Evolutionary conservation across 352 stramenopile genomes (phyloP), one percentile per base, ranked within the genome.

Genomic region (Phytophthora boehmeriae): DNA sequence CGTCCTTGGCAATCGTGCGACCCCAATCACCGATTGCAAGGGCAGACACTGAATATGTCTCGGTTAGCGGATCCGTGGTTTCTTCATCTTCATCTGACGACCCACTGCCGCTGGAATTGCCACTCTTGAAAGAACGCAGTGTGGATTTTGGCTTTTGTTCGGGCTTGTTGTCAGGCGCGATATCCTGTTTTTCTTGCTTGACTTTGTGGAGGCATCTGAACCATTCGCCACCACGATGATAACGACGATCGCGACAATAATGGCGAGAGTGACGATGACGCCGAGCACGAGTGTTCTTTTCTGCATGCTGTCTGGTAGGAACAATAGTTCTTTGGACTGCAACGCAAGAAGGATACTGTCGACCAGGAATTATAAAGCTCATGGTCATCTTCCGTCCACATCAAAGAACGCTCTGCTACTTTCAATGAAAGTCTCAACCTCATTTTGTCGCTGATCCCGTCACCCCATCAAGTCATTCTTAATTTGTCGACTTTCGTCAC

Each of bases 21-120:
- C 85, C 82, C 85, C 85, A 92, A 49, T 93, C 84, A 20, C 84
- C 84, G n/a, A 93, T 84, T 2, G 82, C 84, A 22, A 90, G 70
- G 34, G 81, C 78, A 22, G 80, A 74, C 0, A 89, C 56, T 10
- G 80, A 73, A 41, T 77, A 88, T 3, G 55, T 82, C 27, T 78
- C 65, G 0, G 53, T 66, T 20, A 76, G n/a, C 8, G 72, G 72
- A 23, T 80, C 61, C 5, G 72, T 66, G 11, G 36, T 65, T 43
- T 77, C 70, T 17, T 77, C 63, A 2, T 73, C 70, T 5, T 73
- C 66, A 17, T 71, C 57, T 13, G 44, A 47, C 5, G 60, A 68
- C 0, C 51, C 48, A 35, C 44, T 35, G 16, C 35, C 59, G 22
- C 65, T 78, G 1, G 63, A 65, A n/a, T 56, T 70, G 2, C 20